Conservation (phyloP, 2,329 filamentous ascomycete genomes). For the Fusarium sp. region DNA sequence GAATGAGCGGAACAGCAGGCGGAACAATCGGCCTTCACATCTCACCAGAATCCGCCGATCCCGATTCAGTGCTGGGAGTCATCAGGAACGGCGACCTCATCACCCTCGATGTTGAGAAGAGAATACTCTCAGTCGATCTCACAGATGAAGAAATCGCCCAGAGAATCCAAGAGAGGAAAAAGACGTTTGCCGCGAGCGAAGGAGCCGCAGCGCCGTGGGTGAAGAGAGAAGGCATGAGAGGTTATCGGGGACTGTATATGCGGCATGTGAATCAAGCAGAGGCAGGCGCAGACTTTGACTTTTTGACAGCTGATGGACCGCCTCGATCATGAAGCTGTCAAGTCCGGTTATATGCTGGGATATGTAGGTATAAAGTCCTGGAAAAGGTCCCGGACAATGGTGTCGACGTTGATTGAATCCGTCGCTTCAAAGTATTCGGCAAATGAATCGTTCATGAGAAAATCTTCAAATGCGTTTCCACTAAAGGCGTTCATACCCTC, state of each 20-base stretch:
- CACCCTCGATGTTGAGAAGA: slow-evolving; percentile 79
- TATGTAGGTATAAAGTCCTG: slow-evolving; percentile 52
- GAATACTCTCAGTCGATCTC: slow-evolving; percentile 70
- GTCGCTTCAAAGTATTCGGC: slow-evolving; percentile 45
- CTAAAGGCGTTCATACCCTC: slow-evolving; percentile 16
- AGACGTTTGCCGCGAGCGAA: slow-evolving; percentile 46
- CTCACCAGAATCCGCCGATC: slow-evolving; percentile 82
- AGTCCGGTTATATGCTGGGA: neutral
- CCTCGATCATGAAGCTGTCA: neutral
- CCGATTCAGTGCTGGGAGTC: slow-evolving; percentile 81
- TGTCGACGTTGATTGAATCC: slow-evolving; percentile 48
- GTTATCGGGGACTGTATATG: slow-evolving; percentile 71
- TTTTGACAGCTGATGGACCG: slow-evolving; percentile 62
- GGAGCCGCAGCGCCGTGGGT: slow-evolving; percentile 49
- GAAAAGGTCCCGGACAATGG: slow-evolving; percentile 50
- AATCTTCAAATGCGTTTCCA: slow-evolving; percentile 42
- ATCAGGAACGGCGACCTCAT: slow-evolving; percentile 82
- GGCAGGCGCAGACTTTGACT: slow-evolving; percentile 71
- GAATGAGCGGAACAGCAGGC: slow-evolving; percentile 88
- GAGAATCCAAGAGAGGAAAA: slow-evolving; percentile 72
- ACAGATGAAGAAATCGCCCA: slow-evolving; percentile 75
- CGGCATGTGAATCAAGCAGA: slow-evolving; percentile 70
- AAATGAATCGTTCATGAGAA: slow-evolving; percentile 42
- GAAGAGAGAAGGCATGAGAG: slow-evolving; percentile 57
- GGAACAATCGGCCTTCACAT: slow-evolving; percentile 93